Evolutionary conservation across 2,329 filamentous ascomycete species (phyloP), one percentile per base, ranked within the genome.

Genomic region (Botryosphaeria dothidea): DNA sequence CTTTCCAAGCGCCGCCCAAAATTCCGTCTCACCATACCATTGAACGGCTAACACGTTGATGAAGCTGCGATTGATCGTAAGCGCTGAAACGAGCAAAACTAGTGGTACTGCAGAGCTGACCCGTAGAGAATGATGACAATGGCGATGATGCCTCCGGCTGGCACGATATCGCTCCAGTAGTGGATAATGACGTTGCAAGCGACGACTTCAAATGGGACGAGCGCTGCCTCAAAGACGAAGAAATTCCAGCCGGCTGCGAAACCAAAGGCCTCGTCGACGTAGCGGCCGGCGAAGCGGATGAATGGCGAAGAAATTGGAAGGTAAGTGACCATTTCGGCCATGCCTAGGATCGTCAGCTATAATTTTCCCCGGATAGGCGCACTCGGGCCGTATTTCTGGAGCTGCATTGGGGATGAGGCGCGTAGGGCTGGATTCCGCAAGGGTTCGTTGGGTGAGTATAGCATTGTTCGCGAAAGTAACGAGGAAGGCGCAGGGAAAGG

Each of bases 271-370:
- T 92, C 89, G 69, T 92, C 90, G 31, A 92, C 89, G 69, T 87
- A 92, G 52, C 89, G 85, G 15, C 90, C 89, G 3, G 90, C 90
- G 71, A 93, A 92, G 27, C 89, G 87, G 72, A 93, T 90, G 74
- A 93, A 93, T 0, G 90, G 90, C 45, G 89, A 92, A 0, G 89
- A 91, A 62, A 93, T 90, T 7, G 91, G 90, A 2, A 92, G 80
- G 68, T 90, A 92, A 0, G 89, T 90, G 7, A 91, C 90, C 89
- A 92, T 92, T 74, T 92, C 90, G 13, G 89, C 88, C 79, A 91
- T 86, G 72, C 79, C 76, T 79, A 68, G 15, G 31, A 11, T 19
- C n/a, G 29, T 49, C 58, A 38, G 46, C n/a, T 21, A 49, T 27
- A 31, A 38, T 29, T 38, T 29, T 15, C n/a, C 23, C 25, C 11